Percentiles rank a stretch among this genome's conserved stretches.
Evolutionary conservation across 192 early-diverging fungal species (phyloP).

Genomic region (Dissophora ornata): DNA sequence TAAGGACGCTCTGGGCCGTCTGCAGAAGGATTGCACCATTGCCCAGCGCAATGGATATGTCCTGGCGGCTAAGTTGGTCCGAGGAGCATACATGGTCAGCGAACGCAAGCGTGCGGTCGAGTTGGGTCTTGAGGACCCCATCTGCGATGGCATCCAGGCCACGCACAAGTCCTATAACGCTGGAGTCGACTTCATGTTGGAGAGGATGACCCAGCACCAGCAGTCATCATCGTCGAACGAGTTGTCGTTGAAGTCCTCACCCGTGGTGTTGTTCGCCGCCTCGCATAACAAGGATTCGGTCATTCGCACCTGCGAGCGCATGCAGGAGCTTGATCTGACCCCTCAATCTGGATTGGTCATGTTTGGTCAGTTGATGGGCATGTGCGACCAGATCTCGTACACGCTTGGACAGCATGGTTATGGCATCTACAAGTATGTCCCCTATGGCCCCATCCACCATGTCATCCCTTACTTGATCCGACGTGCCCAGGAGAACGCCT

Average conservation of each 20-base stretch:
- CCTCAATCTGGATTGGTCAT: conserved; percentile 71
- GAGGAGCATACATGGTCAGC: conserved; percentile 84
- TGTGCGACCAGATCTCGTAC: conserved; percentile 92
- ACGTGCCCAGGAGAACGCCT: conserved; percentile 94
- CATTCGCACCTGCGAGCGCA: conserved; percentile 64
- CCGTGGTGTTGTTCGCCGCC: conserved; percentile 85
- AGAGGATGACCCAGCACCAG: conserved; percentile 43
- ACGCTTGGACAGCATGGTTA: conserved; percentile 81
- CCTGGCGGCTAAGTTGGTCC: conserved; percentile 90
- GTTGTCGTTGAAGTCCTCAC: conserved; percentile 48
- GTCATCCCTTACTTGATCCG: conserved; percentile 95
- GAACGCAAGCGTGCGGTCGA: conserved; percentile 73
- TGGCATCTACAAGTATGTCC: conserved; percentile 91
- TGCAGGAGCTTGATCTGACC: conserved; percentile 70
- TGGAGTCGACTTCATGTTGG: conserved; percentile 78
- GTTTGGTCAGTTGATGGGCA: conserved; percentile 95
- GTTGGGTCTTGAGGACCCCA: conserved; percentile 80
- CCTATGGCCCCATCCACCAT: conserved; percentile 90
- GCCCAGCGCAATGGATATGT: conserved; percentile 77
- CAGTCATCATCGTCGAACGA: not conserved
- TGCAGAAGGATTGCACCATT: conserved; percentile 73
- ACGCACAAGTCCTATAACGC: conserved; percentile 88
- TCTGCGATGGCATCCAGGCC: conserved; percentile 79
- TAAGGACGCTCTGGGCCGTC: conserved; percentile 68
- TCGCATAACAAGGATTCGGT: conserved; percentile 91